Conservation (phyloP, 148 eudicot species). For the Agrostemma githago region DNA sequence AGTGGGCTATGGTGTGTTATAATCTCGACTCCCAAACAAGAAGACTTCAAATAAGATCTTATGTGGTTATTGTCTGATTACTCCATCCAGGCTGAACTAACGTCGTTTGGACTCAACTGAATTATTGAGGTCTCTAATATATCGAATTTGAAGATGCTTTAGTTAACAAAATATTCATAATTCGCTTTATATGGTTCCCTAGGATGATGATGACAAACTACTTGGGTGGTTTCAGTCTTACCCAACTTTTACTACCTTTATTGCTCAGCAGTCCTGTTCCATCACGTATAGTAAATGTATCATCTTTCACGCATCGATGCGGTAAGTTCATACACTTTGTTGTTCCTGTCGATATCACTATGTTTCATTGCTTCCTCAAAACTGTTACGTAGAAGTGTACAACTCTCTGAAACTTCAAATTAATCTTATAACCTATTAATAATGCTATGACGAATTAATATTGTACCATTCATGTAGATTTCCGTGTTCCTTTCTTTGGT, state of each 20-base stretch:
- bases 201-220: constrained; percentile 95
- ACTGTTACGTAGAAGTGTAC: background rate
- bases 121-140: background rate
- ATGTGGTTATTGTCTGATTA: background rate
- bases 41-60: background rate
- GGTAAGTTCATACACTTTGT: constrained; percentile 39
- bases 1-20: background rate
- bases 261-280: constrained; percentile 69
- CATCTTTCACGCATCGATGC: constrained; percentile 85
- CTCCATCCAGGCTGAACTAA: background rate
- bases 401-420: background rate
- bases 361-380: background rate
- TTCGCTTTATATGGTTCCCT: constrained; percentile 13
- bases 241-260: constrained; percentile 69
- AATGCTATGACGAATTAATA: background rate
- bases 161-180: constrained; percentile 8
- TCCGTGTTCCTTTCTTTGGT: background rate
- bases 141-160: background rate
- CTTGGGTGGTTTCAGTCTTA: constrained; percentile 80
- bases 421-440: background rate
- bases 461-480: background rate
- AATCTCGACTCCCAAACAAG: background rate
- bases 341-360: background rate
- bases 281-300: constrained; percentile 74
- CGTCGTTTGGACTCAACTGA: background rate